Conservation (phyloP, 2,329 filamentous ascomycete species). For the Amauroascus niger region DNA sequence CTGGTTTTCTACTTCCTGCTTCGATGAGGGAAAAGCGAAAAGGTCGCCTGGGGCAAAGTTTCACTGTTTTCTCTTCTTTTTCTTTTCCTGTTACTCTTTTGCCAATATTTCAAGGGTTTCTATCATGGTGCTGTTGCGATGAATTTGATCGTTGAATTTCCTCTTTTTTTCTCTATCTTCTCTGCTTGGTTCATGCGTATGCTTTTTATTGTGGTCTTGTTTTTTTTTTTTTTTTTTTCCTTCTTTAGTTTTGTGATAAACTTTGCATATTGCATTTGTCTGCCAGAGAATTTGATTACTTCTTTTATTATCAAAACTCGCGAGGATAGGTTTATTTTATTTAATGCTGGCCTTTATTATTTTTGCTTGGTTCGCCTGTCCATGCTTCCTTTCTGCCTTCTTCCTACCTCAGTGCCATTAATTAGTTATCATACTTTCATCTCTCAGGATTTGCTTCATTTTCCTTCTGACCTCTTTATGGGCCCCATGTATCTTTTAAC, state of each 20-base stretch:
- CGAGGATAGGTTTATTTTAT: background rate
- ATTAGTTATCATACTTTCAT: background rate
- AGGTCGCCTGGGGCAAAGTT: background rate
- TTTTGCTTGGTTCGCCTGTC: background rate
- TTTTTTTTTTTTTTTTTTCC: conserved; percentile 14
- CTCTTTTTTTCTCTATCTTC: background rate
- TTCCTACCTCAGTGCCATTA: background rate
- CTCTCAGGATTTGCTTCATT: conserved; percentile 3
- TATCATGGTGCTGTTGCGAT: background rate
- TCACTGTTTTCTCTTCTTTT: background rate
- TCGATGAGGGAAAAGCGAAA: background rate
- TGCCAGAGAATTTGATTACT: background rate
- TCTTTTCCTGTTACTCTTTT: background rate
- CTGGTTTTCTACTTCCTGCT: conserved; percentile 1
- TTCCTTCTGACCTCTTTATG: background rate
- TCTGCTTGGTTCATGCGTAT: background rate
- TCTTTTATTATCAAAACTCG: background rate
- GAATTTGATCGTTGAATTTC: background rate
- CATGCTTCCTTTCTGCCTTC: background rate
- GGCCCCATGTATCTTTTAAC: background rate
- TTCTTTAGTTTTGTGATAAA: conserved; percentile 10
- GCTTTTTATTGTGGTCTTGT: background rate
- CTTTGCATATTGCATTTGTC: conserved; percentile 4
- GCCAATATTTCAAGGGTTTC: background rate
- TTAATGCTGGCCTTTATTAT: background rate